phyloP scores from a whole-genome alignment of 2,329 filamentous ascomycete species.

The Furcasterigmium sp. region DNA sequence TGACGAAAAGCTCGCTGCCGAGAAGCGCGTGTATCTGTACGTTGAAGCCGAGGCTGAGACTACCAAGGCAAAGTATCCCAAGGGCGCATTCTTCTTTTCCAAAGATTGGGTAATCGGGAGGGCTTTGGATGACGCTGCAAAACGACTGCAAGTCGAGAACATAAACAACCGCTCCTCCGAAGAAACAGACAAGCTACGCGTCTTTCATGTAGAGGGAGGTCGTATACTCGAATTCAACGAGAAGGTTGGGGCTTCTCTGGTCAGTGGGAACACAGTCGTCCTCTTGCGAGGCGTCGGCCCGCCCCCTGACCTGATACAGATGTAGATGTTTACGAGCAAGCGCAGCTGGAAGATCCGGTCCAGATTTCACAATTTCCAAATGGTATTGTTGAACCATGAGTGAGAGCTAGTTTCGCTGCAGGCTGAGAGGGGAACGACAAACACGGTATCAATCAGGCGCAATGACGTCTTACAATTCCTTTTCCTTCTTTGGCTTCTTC shows the following conservation, averaged over 20 bases:
- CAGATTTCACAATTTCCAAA: not conserved
- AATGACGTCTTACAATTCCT: conserved; percentile 8
- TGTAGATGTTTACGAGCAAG: conserved; percentile 26
- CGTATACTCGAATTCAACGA: conserved; percentile 82
- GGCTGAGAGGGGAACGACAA: not conserved
- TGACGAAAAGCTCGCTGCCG: conserved; percentile 70
- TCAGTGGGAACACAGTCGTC: conserved; percentile 85
- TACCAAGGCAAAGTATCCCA: conserved; percentile 75
- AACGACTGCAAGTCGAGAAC: conserved; percentile 73
- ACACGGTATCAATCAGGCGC: not conserved
- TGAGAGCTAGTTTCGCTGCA: no score
- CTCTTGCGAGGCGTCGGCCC: conserved; percentile 76
- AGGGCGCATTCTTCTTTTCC: conserved; percentile 74
- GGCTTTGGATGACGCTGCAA: conserved; percentile 73
- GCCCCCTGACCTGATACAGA: conserved; percentile 65
- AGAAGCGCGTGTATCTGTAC: conserved; percentile 86
- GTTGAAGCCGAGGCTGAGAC: conserved; percentile 89
- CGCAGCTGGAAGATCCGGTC: no score
- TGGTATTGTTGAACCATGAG: no score
- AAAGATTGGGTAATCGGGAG: conserved; percentile 87
- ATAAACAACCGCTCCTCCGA: conserved; percentile 72
- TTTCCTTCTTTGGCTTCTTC: conserved; percentile 19
- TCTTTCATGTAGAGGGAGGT: conserved; percentile 92
- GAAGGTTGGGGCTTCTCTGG: conserved; percentile 68
- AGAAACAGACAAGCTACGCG: conserved; percentile 73